These are phyloP conservation scores for Cladophialophora yegresii DNA, from an alignment of 2,329 filamentous ascomycete genomes.

Conservation along the genomic window DNA sequence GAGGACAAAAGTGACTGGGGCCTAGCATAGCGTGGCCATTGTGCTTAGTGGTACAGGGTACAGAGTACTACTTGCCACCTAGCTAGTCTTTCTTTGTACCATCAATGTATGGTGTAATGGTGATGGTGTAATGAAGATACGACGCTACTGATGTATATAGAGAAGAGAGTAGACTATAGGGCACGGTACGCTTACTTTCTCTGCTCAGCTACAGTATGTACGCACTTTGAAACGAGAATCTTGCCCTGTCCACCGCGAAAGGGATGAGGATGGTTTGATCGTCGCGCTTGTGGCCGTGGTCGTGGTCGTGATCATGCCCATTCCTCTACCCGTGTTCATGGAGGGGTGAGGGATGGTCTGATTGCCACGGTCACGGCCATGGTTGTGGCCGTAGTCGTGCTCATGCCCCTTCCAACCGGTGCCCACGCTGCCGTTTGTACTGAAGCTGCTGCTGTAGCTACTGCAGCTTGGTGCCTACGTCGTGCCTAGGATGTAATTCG, in stretches of 20 bases:
- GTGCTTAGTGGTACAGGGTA: neutral
- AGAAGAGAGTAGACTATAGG: neutral
- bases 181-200: neutral
- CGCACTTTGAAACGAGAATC: neutral
- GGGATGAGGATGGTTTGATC: too few relatives aligned
- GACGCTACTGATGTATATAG: neutral
- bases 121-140: slow-evolving; percentile 2
- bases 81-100: neutral
- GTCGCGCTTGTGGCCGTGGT: neutral
- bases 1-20: neutral
- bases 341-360: too few relatives aligned
- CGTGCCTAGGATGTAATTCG: too few relatives aligned
- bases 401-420: too few relatives aligned
- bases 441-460: too few relatives aligned
- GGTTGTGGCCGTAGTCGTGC: too few relatives aligned
- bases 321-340: too few relatives aligned
- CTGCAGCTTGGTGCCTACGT: too few relatives aligned
- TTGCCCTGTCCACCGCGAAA: too few relatives aligned
- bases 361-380: too few relatives aligned
- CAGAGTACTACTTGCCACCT: too few relatives aligned
- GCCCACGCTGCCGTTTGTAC: too few relatives aligned
- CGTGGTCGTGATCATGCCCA: neutral
- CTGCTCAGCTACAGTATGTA: neutral
- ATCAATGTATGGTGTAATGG: neutral
- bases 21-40: neutral